Conservation (phyloP, 2,329 filamentous ascomycete genomes). For the Xylariaceae sp. region DNA sequence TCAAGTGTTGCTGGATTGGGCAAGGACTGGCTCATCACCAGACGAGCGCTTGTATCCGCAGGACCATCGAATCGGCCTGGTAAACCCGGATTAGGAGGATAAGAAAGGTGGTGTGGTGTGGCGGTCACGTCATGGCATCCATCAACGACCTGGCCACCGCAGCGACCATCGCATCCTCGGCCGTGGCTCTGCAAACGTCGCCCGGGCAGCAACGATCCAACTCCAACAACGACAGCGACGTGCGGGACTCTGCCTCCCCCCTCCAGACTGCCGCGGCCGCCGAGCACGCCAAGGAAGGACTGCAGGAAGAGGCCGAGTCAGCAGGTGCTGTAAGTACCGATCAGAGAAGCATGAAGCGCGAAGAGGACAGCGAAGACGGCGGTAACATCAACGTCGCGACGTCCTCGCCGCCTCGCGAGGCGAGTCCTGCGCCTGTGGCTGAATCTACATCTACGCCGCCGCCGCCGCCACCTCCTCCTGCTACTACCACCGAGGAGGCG, state of each 20-base stretch:
- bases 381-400: constrained; percentile 7
- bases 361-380: not conserved
- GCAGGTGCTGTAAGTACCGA: not conserved
- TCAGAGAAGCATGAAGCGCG: not conserved
- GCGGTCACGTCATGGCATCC: constrained; percentile 39
- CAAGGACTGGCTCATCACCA: no score
- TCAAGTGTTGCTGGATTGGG: no score
- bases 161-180: constrained; percentile 40
- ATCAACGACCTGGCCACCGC: constrained; percentile 47
- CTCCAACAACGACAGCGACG: constrained; percentile 1
- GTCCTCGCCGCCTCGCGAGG: not conserved
- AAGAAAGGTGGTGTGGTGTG: no score
- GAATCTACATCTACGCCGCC: not conserved
- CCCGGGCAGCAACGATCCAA: constrained; percentile 11
- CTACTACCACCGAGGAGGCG: not conserved
- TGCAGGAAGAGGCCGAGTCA: constrained; percentile 1
- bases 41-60: no score
- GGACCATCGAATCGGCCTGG: no score
- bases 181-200: constrained; percentile 23
- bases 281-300: no score
- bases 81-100: no score
- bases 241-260: not conserved
- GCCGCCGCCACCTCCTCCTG: not conserved
- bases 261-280: not conserved
- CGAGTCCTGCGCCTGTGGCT: not conserved